Evolutionary conservation across 305 asterid species (phyloP).

Genomic region (Withania somnifera): DNA sequence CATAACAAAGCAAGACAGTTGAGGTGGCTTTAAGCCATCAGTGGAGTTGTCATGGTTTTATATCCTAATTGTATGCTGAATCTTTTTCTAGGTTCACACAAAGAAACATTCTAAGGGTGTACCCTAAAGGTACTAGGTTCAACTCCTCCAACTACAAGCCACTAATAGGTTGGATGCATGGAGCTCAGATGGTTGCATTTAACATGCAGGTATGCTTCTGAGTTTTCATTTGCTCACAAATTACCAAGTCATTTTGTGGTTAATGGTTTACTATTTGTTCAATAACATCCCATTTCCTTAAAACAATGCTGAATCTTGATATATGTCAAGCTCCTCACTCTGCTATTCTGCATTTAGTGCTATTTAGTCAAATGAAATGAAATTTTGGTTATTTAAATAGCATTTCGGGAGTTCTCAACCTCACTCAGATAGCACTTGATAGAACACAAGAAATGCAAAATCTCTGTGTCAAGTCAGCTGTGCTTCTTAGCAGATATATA

Average conservation of each 20-base stretch:
- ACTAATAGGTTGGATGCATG: conserved; percentile 39
- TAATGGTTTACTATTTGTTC: background rate
- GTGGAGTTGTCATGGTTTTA: background rate
- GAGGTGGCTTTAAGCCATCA: background rate
- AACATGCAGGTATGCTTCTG: conserved; percentile 33
- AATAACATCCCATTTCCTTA: background rate
- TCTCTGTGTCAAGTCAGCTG: background rate
- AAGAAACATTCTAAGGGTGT: conserved; percentile 29
- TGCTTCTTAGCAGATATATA: background rate
- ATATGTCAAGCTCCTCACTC: background rate
- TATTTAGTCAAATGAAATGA: background rate
- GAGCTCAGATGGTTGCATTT: conserved; percentile 53
- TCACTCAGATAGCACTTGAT: background rate
- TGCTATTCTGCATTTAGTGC: background rate
- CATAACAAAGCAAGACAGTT: background rate
- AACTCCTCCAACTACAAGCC: conserved; percentile 45
- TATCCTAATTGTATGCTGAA: conserved; percentile 1
- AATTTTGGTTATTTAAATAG: background rate
- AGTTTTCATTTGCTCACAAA: background rate
- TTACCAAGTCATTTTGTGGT: background rate
- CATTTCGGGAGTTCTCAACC: background rate
- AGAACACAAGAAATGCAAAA: background rate
- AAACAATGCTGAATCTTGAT: background rate
- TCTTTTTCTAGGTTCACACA: conserved; percentile 27
- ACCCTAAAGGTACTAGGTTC: conserved; percentile 40